These are phyloP conservation scores for sweet orange (Citrus sinensis) DNA, from an alignment of 345 rosid species.

Conservation along the genomic window DVS_A1.0 CM039162.1:9215501-9216000, in stretches of 20 bases:
- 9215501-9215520: conserved; percentile 47
- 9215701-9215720: conserved; percentile 72
- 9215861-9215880: conserved; percentile 16
- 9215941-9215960: background rate
- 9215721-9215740: background rate
- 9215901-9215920: conserved; percentile 1
- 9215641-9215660: conserved; percentile 64
- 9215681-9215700: conserved; percentile 76
- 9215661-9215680: conserved; percentile 79
- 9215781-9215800: conserved; percentile 2
- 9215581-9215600: conserved; percentile 69
- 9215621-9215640: conserved; percentile 83
- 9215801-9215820: conserved; percentile 1
- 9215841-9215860: conserved; percentile 28
- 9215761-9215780: background rate
- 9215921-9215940: conserved; percentile 9
- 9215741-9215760: background rate
- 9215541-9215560: conserved; percentile 76
- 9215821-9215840: conserved; percentile 34
- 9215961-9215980: background rate
- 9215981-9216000: background rate
- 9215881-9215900: conserved; percentile 2
- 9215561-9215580: conserved; percentile 51
- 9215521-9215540: conserved; percentile 71
- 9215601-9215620: conserved; percentile 77